A percentile compares a stretch with the other conserved stretches of the same genome.
Evolutionary conservation across 352 stramenopile species (phyloP).

Genomic region (Phytophthora constricta): DNA sequence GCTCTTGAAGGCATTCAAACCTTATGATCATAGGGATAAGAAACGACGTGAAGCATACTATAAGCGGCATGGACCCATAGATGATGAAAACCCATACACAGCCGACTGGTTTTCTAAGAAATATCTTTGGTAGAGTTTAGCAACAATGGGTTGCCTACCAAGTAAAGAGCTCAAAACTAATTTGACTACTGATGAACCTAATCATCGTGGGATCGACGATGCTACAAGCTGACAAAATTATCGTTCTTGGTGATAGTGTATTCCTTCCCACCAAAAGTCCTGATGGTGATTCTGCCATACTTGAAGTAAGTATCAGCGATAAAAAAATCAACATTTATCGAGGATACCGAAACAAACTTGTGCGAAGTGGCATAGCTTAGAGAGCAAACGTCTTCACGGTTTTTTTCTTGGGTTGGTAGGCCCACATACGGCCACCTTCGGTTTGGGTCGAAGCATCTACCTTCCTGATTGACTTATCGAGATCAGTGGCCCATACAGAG

Average conservation of each 20-base stretch:
- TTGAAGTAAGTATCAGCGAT: slow-evolving; percentile 10
- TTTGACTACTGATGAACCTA: background rate
- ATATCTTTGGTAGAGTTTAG: background rate
- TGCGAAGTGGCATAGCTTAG: too few species aligned
- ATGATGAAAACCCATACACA: background rate
- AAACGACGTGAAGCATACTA: too few species aligned
- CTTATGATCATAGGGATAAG: too few species aligned
- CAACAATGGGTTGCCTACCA: background rate
- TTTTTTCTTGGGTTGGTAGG: too few species aligned
- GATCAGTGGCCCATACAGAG: slow-evolving; percentile 15
- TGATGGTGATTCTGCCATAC: slow-evolving; percentile 9
- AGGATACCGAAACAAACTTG: slow-evolving; percentile 3
- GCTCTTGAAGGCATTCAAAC: background rate
- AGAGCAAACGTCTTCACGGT: too few species aligned
- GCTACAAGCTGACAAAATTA: background rate
- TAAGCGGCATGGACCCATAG: too few species aligned
- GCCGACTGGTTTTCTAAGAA: background rate
- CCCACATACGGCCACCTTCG: too few species aligned
- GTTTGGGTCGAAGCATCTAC: slow-evolving; percentile 20
- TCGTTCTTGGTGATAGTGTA: slow-evolving; percentile 6
- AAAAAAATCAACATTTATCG: slow-evolving; percentile 4
- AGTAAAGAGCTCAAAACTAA: background rate
- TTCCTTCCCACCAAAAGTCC: slow-evolving; percentile 8
- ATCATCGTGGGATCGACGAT: slow-evolving; percentile 5
- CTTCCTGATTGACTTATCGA: slow-evolving; percentile 17